Conservation (phyloP, 192 early-diverging fungal genomes). For the Backusella luteola region DNA sequence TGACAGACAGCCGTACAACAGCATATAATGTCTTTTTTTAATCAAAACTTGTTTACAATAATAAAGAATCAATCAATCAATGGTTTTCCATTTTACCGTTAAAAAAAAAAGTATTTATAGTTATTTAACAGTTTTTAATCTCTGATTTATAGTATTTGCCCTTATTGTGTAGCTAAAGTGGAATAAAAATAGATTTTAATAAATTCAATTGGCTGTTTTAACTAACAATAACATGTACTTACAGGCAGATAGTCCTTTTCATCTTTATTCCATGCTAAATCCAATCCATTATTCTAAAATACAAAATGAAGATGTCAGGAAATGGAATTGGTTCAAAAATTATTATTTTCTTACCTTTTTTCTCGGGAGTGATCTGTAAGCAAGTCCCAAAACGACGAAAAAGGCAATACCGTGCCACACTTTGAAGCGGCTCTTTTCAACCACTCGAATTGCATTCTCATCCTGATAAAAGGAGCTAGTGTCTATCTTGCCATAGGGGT, state of each 20-base stretch:
- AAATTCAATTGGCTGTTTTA: neutral
- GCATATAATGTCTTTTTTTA: neutral
- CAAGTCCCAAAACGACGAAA: neutral
- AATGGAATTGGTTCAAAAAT: neutral
- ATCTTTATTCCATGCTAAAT: neutral
- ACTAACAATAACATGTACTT: neutral
- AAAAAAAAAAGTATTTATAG: neutral
- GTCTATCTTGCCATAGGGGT: neutral
- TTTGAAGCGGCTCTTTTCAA: conserved; percentile 2
- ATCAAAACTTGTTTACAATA: too few relatives aligned
- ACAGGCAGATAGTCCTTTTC: conserved; percentile 11
- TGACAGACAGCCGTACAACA: too few relatives aligned
- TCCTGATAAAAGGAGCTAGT: conserved; percentile 3
- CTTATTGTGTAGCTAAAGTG: neutral
- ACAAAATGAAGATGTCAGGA: neutral
- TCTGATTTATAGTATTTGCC: conserved; percentile 3
- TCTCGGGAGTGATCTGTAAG: conserved; percentile 3
- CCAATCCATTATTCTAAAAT: neutral
- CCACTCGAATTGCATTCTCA: neutral
- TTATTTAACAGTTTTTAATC: neutral
- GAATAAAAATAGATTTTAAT: neutral
- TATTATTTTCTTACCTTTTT: neutral
- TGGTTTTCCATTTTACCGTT: neutral
- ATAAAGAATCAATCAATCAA: neutral
- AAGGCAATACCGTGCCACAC: neutral